These are phyloP conservation scores for Ceratocystis cubensis DNA, from an alignment of 2,329 filamentous ascomycete genomes.

Conservation along the genomic window DNA sequence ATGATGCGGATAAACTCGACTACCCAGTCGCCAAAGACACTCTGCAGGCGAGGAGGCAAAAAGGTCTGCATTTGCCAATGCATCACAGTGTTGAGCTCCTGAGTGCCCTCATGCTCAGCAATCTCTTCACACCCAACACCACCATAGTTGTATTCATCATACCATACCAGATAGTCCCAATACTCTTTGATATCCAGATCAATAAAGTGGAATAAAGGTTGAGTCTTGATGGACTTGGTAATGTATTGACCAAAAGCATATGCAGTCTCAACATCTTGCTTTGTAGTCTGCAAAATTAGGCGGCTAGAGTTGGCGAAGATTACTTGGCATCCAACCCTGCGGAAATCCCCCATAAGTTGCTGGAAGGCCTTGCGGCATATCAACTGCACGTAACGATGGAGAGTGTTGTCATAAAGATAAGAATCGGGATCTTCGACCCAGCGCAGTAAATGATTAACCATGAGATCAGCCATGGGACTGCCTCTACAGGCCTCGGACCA, in stretches of 20 bases:
- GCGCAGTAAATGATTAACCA: constrained; percentile 92
- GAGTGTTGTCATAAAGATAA: constrained; percentile 83
- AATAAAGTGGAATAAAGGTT: constrained; percentile 92
- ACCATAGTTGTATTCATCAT: constrained; percentile 97
- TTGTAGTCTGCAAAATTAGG: constrained; percentile 86
- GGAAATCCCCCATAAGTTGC: constrained; percentile 93
- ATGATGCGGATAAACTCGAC: constrained; percentile 92
- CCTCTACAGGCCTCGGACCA: constrained; percentile 88
- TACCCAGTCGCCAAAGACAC: constrained; percentile 81
- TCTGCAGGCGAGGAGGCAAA: constrained; percentile 65
- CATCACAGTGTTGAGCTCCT: constrained; percentile 84
- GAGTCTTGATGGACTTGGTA: constrained; percentile 89
- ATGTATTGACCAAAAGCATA: constrained; percentile 97
- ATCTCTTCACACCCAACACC: constrained; percentile 83
- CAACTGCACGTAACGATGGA: constrained; percentile 97
- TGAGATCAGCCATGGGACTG: constrained; percentile 88
- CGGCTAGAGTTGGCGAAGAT: constrained; percentile 89
- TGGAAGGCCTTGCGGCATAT: constrained; percentile 96
- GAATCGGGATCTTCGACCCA: constrained; percentile 94
- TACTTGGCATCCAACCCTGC: constrained; percentile 84
- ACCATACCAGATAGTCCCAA: constrained; percentile 99
- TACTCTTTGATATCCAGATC: constrained; percentile 97
- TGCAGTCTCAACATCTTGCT: constrained; percentile 90
- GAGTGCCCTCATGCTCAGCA: constrained; percentile 52
- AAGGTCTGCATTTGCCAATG: constrained; percentile 96